Percentiles rank a stretch among this genome's conserved stretches.
Evolutionary conservation across 2,329 filamentous ascomycete species (phyloP).

Genomic region (Fusarium buharicum): DNA sequence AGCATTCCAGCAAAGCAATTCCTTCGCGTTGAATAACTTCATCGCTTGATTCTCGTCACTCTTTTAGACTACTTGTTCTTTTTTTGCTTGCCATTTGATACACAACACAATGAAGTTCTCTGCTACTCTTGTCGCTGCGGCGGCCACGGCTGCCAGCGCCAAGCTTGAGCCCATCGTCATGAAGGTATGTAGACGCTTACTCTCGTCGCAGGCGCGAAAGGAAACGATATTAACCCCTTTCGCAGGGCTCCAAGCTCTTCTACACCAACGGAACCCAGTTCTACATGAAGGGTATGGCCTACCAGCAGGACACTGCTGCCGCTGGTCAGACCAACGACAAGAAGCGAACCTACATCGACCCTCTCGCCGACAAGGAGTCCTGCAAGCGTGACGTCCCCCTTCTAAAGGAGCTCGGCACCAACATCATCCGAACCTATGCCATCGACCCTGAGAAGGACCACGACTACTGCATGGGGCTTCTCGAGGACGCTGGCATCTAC

Average conservation of each 20-base stretch:
- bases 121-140: constrained; percentile 55
- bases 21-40: constrained; percentile 13
- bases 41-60: constrained; percentile 35
- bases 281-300: constrained; percentile 93
- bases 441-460: constrained; percentile 85
- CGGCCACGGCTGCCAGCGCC: constrained; percentile 53
- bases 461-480: constrained; percentile 82
- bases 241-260: constrained; percentile 85
- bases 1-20: constrained; percentile 30
- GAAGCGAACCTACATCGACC: constrained; percentile 76
- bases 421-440: constrained; percentile 95
- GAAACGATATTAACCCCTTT: not conserved
- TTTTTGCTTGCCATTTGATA: constrained; percentile 31
- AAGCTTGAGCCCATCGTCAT: constrained; percentile 69
- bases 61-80: constrained; percentile 30
- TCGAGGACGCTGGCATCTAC: constrained; percentile 91
- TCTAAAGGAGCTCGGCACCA: constrained; percentile 82
- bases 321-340: constrained; percentile 60
- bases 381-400: constrained; percentile 90
- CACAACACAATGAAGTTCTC: constrained; percentile 49
- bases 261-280: constrained; percentile 75
- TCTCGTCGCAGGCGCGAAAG: not conserved
- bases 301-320: constrained; percentile 81
- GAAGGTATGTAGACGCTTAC: constrained; percentile 65
- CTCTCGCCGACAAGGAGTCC: constrained; percentile 74